Base-by-base conservation (phyloP, 2,329 filamentous ascomycete genomes). In the Cryphonectria carpinicola region DNA sequence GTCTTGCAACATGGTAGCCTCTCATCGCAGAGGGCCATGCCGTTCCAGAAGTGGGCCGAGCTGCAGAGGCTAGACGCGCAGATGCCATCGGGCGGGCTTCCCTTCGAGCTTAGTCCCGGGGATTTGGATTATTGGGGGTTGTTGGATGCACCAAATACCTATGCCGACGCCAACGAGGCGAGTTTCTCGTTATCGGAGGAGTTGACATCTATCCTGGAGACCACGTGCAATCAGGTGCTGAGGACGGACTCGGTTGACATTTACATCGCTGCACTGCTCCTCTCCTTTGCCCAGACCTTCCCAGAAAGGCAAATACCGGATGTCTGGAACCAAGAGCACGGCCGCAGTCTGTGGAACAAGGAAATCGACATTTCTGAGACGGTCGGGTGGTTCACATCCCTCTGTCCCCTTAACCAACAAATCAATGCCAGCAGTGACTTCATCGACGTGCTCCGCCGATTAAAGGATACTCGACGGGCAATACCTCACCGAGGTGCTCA, bases 341-440 rank as follows among this genome's bases (percentile, higher is more conserved):
- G 86, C 22, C 80, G 86, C 22, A 78, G 82, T n/a, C 76, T 80
- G 2, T 81, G 82, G 72, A 82, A 83, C 37, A 76, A 78, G 0
- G 82, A 84, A 22, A 79, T 86, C 17, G 85, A 89, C 76, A 82
- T 89, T 0, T 83, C 84, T 5, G 81, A 87, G 66, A 89, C 87
- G 0, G 86, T 90, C 0, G 88, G 88, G 1, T 89, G 87, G 87
- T 89, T 90, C 73, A 88, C 87, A 2, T 84, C 86, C 0, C 78
- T 90, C 17, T 87, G 84, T 65, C 88, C 88, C 0, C 79, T 89
- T 7, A 80, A 81, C 1, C 78, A 85, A 3, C 80, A 81, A 11
- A 75, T 83, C 0, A 81, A 84, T 2, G 78, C 80, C 2, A 77
- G 81, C 2, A 83, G 86, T 43, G 85, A 88, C 70, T 77, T 89